phyloP scores from a whole-genome alignment of 805 yeast species.

The Lachancea cidri region DNA sequence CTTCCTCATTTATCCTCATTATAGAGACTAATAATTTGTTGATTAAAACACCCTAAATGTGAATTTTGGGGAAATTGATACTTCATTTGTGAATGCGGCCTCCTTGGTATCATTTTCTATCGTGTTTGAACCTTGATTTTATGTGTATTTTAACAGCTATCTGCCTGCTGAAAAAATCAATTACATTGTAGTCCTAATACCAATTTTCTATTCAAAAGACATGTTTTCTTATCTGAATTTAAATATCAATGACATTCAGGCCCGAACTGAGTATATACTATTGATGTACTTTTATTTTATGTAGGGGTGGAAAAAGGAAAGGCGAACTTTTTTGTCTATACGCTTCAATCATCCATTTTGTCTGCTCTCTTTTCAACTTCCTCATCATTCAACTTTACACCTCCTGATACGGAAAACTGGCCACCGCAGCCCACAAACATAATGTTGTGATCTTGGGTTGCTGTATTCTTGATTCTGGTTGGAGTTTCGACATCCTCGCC shows the following conservation, averaged over 20 bases:
- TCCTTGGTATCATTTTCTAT: too few species aligned
- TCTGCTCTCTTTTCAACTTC: constrained; percentile 41
- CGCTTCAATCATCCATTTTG: constrained; percentile 49
- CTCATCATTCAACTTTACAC: constrained; percentile 42
- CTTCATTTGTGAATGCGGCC: too few species aligned
- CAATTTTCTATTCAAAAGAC: too few species aligned
- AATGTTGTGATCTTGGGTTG: constrained; percentile 76
- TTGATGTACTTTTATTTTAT: not conserved
- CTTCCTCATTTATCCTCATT: too few species aligned
- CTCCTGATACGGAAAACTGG: constrained; percentile 89
- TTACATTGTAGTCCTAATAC: too few species aligned
- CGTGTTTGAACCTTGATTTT: too few species aligned
- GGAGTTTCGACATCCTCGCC: constrained; percentile 87
- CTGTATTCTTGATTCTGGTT: constrained; percentile 87
- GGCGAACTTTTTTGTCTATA: constrained; percentile 22
- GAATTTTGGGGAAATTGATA: too few species aligned
- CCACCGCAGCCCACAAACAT: constrained; percentile 87
- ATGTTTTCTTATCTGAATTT: too few species aligned
- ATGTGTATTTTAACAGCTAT: too few species aligned
- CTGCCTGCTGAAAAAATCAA: too few species aligned
- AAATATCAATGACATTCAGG: too few species aligned
- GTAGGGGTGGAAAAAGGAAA: not conserved
- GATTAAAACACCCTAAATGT: not conserved
- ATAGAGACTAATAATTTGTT: too few species aligned
- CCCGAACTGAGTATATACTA: not conserved